Base-by-base conservation (phyloP, 352 stramenopile species). In the Globisporangium nodosum region DNA sequence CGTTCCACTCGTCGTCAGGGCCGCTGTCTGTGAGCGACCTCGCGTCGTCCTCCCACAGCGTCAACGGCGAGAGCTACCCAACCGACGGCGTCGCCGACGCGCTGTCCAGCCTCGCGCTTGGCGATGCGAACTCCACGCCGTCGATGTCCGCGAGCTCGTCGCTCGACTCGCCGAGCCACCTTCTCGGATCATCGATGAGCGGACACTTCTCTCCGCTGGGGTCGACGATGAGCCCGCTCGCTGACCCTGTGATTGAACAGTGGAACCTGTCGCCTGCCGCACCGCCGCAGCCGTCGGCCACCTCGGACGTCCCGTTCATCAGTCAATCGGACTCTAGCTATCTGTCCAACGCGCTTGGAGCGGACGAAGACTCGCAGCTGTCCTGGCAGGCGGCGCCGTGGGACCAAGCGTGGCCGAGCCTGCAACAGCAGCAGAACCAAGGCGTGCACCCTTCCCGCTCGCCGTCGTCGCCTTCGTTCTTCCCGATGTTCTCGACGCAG, bases 161-260 rank as follows among this genome's bases (percentile, higher is more conserved):
- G 16, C 70, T 74, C 40, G 77, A 65, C 18, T 85, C 76, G 11
- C 76, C 70, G 15, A 78, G 88, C 56, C 80, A 86, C 60, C 45
- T 80, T 13, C 39, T 88, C 48, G 63, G 48, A 21, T 57, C 54
- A 1, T 49, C 61, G n/a, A 58, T 63, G 52, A 76, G 78, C 61
- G 60, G 71, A 24, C 56, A 73, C 60, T 55, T 86, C 42, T 90
- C 80, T 20, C 80, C 82, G 21, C 61, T 90, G 15, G 70, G 79
- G 11, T 74, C 77, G 13, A 63, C 64, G 21, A 68, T 84, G 35
- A 77, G 71, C 49, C 70, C 75, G 52, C 66, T 90, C 33, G 71
- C 66, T n/a, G 80, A 90, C 39, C 78, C 76, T 8, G 74, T 87
- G 54, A 89, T 90, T 45, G 82, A 92, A 60, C 81, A 90, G 49